Base-by-base conservation (phyloP, 1,284 basidiomycete species). In the Sanguinoderma infundibulare region DNA sequence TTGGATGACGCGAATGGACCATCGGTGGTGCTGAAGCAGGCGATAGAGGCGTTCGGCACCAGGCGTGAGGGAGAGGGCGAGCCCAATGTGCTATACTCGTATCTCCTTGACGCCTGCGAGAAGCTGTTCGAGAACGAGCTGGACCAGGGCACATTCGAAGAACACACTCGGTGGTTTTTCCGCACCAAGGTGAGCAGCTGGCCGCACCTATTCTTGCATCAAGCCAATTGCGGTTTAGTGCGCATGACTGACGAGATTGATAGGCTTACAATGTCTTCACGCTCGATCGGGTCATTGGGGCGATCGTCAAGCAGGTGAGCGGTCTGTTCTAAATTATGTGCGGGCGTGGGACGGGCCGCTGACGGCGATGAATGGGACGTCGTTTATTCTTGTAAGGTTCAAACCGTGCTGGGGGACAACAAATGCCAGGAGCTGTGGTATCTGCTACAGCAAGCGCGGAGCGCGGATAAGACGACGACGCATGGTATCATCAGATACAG, bases 151-250 rank as follows among this genome's bases (percentile, higher is more conserved):
- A 88, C 89, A 20, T 98, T 95, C 72, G 98, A 99, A 75, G 97
- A 99, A 74, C 93, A 95, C 69, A 89, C 98, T 83, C 82, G 98
- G 62, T 95, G 94, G 86, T 96, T 99, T 84, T 98, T 97, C 80
- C 94, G 95, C 35, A 96, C 90, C 67, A 92, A 95, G 82, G 96
- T 95, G 69, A 44, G 53, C 53, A 38, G 42, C 3, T 5, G n/a
- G 44, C n/a, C n/a, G 26, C 34, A 26, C 56, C 53, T 47, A 28
- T 32, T 17, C 10, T 46, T 17, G 12, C 22, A 30, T 22, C 28
- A n/a, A 46, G 53, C 55, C 55, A 44, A 58, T 55, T 26, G 53
- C 36, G 24, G 28, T n/a, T 22, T 53, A 49, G 30, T 38, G 39
- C 53, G 30, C 42, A 24, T 39, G 42, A 55, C 64, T 65, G 61